Evolutionary conservation across 139 green algal genomes (phyloP).

Genomic region (Zygnema cylindricum): DNA sequence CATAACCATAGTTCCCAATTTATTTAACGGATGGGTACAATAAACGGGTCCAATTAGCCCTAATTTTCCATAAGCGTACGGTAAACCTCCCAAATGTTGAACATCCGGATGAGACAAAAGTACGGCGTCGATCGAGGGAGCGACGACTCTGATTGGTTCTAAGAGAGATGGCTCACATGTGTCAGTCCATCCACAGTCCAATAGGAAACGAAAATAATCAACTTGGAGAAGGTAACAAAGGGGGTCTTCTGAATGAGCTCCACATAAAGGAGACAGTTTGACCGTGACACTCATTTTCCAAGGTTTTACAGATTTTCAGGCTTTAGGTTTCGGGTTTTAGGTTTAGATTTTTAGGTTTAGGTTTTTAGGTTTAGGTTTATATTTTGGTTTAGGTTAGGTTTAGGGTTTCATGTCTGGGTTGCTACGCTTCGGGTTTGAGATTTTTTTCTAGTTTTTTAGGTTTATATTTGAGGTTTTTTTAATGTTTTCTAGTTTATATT

Average conservation of each 20-base stretch:
- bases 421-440: no score
- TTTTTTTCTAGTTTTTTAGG: no score
- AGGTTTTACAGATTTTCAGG: not conserved
- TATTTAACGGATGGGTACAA: constrained; percentile 77
- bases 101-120: constrained; percentile 84
- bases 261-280: constrained; percentile 46
- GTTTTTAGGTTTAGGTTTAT: no score
- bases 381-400: no score
- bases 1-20: constrained; percentile 87
- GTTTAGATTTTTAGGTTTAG: no score
- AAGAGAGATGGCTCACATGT: constrained; percentile 70
- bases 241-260: constrained; percentile 57
- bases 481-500: no score
- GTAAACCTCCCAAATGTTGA: constrained; percentile 84
- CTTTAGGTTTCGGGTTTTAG: no score
- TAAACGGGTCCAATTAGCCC: constrained; percentile 77
- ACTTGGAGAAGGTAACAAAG: constrained; percentile 83
- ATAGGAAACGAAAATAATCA: constrained; percentile 74
- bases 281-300: constrained; percentile 10
- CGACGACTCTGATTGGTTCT: constrained; percentile 68
- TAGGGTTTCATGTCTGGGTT: no score
- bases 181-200: constrained; percentile 94
- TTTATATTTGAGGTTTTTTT: no score
- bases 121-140: constrained; percentile 70
- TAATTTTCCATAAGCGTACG: constrained; percentile 73